A percentile compares a stretch with the other conserved stretches of the same genome.
Evolutionary conservation across 768 basidiomycete species (phyloP).

Genomic region (Agaricus subrufescens): DNA sequence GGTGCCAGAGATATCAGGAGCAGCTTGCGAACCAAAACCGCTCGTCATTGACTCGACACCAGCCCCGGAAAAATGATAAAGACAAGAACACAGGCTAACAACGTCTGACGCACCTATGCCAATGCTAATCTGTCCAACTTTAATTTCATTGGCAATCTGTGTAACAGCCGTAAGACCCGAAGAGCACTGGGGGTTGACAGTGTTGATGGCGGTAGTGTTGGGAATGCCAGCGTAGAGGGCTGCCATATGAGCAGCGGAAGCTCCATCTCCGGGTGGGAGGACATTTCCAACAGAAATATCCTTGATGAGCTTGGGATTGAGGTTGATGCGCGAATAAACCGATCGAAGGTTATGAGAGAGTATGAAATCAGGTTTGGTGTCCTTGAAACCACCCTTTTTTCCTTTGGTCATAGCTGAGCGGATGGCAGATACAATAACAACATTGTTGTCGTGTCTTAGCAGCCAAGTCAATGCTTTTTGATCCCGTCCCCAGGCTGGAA

Average conservation of each 20-base stretch:
- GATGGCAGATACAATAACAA: conserved; percentile 86
- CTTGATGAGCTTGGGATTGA: conserved; percentile 81
- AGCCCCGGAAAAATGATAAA: too few relatives aligned
- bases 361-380: conserved; percentile 80
- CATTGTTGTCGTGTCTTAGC: conserved; percentile 79
- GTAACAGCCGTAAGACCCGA: conserved; percentile 80
- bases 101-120: conserved; percentile 70
- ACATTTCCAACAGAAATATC: conserved; percentile 88
- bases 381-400: conserved; percentile 87
- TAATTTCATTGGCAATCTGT: conserved; percentile 79
- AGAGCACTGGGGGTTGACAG: conserved; percentile 89
- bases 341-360: conserved; percentile 74
- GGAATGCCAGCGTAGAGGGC: conserved; percentile 85
- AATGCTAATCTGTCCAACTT: conserved; percentile 77
- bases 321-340: conserved; percentile 57
- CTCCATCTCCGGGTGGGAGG: conserved; percentile 82
- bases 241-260: conserved; percentile 79
- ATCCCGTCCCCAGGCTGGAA: too few relatives aligned
- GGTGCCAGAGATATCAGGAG: conserved; percentile 57
- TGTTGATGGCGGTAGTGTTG: conserved; percentile 65
- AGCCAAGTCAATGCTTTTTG: too few relatives aligned
- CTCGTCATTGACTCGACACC: conserved; percentile 91
- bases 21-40: conserved; percentile 60
- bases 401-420: conserved; percentile 91
- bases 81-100: too few relatives aligned